Base-by-base conservation (phyloP, 495 filamentous ascomycete species). In the Lepidopterella palustris region DNA sequence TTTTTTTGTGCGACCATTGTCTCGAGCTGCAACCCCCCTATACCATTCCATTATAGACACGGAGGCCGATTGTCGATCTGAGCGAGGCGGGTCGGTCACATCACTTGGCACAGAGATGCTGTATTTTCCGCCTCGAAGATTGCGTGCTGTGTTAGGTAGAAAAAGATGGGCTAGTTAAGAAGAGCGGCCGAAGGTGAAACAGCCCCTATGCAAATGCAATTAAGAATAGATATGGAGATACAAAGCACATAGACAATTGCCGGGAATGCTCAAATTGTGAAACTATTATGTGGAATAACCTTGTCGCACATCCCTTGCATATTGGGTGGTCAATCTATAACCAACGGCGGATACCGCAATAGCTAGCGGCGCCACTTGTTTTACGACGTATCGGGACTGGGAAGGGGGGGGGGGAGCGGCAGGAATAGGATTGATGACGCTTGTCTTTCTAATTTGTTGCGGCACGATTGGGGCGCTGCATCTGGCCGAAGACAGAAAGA, bases 251-350 rank as follows among this genome's bases (percentile, higher is more conserved):
- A n/a, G n/a, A 25, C 29, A 4, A 39, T 59, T 40, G 56, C 52
- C 45, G 61, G 13, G n/a, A 64, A 23, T 57, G n/a, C n/a, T 32
- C 27, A 55, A 29, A 60, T 62, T 60, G 57, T 64, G 62, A 60
- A 64, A 60, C 62, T 60, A 57, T 48, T 57, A 55, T 60, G 32
- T 57, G 52, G 26, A 21, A 53, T 24, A 64, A 47, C 57, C 62
- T 57, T 56, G 62, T 40, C 11, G 53, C 5, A 29, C 35, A 60
- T 60, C 62, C 62, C 62, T 64, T 64, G 62, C 53, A 29, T n/a
- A n/a, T 42, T 55, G 49, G 23, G 32, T 32, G 58, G 45, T 56
- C 42, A 56, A 64, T 60, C 58, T 60, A 58, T 23, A 60, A 25
- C 8, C 18, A 42, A 40, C 32, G 57, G 57, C 28, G 18, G 24